Percentiles rank a stretch among this genome's conserved stretches.
phyloP scores from a whole-genome alignment of 1,284 basidiomycete species.

The Trichosporon ovoides region DNA sequence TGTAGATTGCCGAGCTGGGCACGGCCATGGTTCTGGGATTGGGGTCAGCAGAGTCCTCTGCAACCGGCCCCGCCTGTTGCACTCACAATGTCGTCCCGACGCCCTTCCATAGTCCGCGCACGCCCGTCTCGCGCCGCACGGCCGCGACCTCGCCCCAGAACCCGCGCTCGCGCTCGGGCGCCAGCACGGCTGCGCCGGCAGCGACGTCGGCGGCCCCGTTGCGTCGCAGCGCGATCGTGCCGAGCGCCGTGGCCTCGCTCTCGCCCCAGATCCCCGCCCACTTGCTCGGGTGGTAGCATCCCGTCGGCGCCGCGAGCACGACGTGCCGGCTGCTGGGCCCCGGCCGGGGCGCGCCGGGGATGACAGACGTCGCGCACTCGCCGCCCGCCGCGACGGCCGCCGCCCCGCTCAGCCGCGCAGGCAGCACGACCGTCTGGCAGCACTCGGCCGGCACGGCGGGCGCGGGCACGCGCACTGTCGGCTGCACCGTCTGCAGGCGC shows the following conservation, averaged over 20 bases:
- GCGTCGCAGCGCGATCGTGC: slow-evolving; percentile 27
- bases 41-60: slow-evolving; percentile 1
- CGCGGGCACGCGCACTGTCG: slow-evolving; percentile 21
- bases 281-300: slow-evolving; percentile 46
- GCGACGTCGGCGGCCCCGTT: neutral
- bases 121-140: slow-evolving; percentile 69
- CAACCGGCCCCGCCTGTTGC: neutral
- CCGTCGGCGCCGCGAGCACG: slow-evolving; percentile 29
- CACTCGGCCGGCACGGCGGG: slow-evolving; percentile 27
- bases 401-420: neutral
- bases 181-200: neutral
- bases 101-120: slow-evolving; percentile 81
- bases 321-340: neutral
- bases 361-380: slow-evolving; percentile 15
- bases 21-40: slow-evolving; percentile 72
- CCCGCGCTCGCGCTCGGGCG: slow-evolving; percentile 46
- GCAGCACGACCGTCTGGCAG: slow-evolving; percentile 38
- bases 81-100: slow-evolving; percentile 78
- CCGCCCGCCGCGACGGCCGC: neutral
- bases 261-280: slow-evolving; percentile 50
- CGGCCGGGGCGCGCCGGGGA: slow-evolving; percentile 15
- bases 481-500: slow-evolving; percentile 46
- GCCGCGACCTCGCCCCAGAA: slow-evolving; percentile 74
- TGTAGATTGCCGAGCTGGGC: slow-evolving; percentile 88
- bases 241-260: slow-evolving; percentile 25